These are phyloP conservation scores for Termitomyces sp. DNA, from an alignment of 768 basidiomycete species.

Conservation along the genomic window DNA sequence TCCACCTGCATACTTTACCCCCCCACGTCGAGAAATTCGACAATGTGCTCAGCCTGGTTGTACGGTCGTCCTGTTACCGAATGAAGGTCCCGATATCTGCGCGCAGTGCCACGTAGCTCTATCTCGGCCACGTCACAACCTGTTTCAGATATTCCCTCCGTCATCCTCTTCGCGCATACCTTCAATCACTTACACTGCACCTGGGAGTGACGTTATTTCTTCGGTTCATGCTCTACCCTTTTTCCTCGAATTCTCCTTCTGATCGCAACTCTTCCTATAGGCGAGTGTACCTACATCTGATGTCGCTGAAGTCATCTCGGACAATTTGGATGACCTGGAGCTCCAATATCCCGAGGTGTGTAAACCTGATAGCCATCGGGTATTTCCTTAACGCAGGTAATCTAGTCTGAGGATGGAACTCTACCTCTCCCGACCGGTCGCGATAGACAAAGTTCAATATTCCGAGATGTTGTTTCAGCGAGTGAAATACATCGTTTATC, in stretches of 20 bases:
- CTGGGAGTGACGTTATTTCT: not conserved
- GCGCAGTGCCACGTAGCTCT: not conserved
- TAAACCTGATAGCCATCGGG: not conserved
- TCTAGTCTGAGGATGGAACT: not conserved
- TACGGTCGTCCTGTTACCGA: not conserved
- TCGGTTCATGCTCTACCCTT: not conserved
- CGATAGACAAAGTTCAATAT: not conserved
- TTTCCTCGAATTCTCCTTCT: not conserved
- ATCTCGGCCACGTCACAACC: not conserved
- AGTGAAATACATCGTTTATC: not conserved
- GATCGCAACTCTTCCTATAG: not conserved
- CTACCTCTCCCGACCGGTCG: too few species aligned
- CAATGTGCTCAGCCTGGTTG: constrained; percentile 10
- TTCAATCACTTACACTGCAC: not conserved
- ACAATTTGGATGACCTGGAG: constrained; percentile 6
- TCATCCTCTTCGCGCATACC: not conserved
- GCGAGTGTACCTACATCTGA: not conserved
- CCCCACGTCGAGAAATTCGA: not conserved
- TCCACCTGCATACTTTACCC: not conserved
- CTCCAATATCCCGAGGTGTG: constrained; percentile 14
- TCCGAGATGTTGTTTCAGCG: too few species aligned
- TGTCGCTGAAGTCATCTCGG: not conserved
- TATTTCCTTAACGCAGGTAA: not conserved
- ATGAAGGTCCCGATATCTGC: constrained; percentile 2
- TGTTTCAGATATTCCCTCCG: not conserved